These are phyloP conservation scores for Heimioporus sp. DNA, from an alignment of 768 basidiomycete genomes.

Conservation along the genomic window DNA sequence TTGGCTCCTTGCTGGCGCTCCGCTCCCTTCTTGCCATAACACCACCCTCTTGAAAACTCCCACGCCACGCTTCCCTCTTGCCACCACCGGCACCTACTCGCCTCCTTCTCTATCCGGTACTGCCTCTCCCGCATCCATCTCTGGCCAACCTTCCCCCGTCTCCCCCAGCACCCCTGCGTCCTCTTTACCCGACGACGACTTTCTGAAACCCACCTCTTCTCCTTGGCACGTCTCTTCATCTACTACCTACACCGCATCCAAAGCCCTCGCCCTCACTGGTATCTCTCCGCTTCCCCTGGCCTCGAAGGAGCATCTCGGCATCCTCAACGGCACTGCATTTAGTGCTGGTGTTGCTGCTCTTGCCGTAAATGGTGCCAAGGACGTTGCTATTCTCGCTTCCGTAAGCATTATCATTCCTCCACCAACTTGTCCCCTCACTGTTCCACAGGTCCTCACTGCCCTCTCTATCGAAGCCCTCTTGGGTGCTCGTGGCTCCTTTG, in stretches of 20 bases:
- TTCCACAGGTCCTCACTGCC: slow-evolving; percentile 65
- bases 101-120: slow-evolving; percentile 10
- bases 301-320: slow-evolving; percentile 78
- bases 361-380: slow-evolving; percentile 69
- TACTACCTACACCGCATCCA: slow-evolving; percentile 21
- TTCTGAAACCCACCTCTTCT: slow-evolving; percentile 3
- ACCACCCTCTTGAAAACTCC: slow-evolving; percentile 14
- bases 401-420: slow-evolving; percentile 10
- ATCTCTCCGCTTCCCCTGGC: slow-evolving; percentile 65
- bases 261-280: slow-evolving; percentile 58
- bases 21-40: background rate
- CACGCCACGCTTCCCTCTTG: slow-evolving; percentile 10
- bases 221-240: background rate
- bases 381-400: slow-evolving; percentile 56
- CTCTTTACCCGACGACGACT: slow-evolving; percentile 24
- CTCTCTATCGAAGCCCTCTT: slow-evolving; percentile 82
- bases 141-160: slow-evolving; percentile 45
- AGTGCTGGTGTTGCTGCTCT: slow-evolving; percentile 77
- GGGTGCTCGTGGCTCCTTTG: slow-evolving; percentile 70
- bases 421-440: background rate
- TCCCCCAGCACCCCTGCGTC: slow-evolving; percentile 37
- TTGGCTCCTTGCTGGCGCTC: slow-evolving; percentile 42
- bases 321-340: slow-evolving; percentile 85
- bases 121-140: slow-evolving; percentile 17
- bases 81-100: background rate